Base-by-base conservation (phyloP, 305 asterid genomes). In the Fraxinus platypoda region DNA sequence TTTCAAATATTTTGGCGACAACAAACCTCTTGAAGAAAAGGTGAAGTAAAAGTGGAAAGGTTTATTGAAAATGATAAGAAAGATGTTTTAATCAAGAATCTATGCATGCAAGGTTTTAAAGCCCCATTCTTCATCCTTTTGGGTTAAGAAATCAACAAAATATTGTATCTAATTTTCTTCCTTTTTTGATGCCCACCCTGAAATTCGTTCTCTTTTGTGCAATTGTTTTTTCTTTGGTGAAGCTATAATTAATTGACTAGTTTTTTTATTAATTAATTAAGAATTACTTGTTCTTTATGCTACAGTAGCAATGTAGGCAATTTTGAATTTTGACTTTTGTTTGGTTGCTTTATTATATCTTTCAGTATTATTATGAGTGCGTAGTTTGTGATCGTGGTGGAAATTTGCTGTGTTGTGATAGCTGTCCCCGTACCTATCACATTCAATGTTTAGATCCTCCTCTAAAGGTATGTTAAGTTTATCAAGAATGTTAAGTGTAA, bases 351-450 rank as follows among this genome's bases (percentile, higher is more conserved):
- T 74, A 62, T 66, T 79, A 71, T 84, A 90, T 78, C 75, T 62
- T 83, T 84, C 97, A 95, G 98, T 90, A 92, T 88, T 93, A 89
- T 85, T 95, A 90, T 89, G 97, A 92, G 89, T 95, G 98, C 73
- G 95, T 84, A 84, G 84, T 91, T 78, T 93, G 97, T 85, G 93
- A 90, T 81, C 89, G 89, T 83, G 92, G 94, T 79, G 97, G 97
- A 57, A 76, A 87, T 84, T 88, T 93, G 88, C 91, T 91, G 72
- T 88, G 93, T 37, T 87, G 92, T 81, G 94, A 87, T 82, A 84
- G 88, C 78, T 93, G 97, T 84, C 89, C 93, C 25, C 85, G 89
- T 73, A 86, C 91, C 71, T 93, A 86, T 85, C 95, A 93, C 83
- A 78, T 90, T 72, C 86, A 85, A 74, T 93, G 97, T 85, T 85